These are phyloP conservation scores for Plasmodium gonderi DNA, from an alignment of 169 alveolate genomes.

Conservation along the genomic window DNA sequence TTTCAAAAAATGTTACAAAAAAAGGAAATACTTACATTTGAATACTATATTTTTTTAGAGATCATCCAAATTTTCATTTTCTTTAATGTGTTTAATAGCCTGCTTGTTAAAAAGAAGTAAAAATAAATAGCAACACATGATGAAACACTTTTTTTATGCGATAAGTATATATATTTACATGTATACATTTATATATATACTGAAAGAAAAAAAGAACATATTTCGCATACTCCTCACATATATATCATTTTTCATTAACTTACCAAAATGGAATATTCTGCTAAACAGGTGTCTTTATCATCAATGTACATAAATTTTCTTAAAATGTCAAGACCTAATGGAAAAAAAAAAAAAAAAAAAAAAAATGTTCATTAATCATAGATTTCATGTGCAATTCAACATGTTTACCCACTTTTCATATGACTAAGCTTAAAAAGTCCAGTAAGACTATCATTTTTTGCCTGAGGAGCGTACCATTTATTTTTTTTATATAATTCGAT, in stretches of 20 bases:
- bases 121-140: not conserved
- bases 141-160: too few species aligned
- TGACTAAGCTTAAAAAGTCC: not conserved
- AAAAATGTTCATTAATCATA: not conserved
- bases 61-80: constrained; percentile 71
- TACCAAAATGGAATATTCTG: constrained; percentile 73
- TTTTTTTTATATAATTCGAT: constrained; percentile 23
- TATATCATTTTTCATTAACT: not conserved
- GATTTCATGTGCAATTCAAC: not conserved
- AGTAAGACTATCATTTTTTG: not conserved
- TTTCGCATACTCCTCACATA: not conserved
- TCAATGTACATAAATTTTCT: constrained; percentile 70
- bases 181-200: not conserved
- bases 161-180: not conserved
- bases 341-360: not conserved
- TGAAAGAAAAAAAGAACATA: not conserved
- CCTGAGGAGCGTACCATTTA: constrained; percentile 24
- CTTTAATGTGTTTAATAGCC: constrained; percentile 75
- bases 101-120: not conserved
- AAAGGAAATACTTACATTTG: not conserved
- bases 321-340: constrained; percentile 23
- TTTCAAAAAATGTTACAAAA: not conserved
- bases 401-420: not conserved
- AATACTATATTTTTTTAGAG: not conserved
- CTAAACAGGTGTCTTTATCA: constrained; percentile 56